These are phyloP conservation scores for Coniosporium uncinatum DNA, from an alignment of 2,329 filamentous ascomycete genomes.

Conservation along the genomic window DNA sequence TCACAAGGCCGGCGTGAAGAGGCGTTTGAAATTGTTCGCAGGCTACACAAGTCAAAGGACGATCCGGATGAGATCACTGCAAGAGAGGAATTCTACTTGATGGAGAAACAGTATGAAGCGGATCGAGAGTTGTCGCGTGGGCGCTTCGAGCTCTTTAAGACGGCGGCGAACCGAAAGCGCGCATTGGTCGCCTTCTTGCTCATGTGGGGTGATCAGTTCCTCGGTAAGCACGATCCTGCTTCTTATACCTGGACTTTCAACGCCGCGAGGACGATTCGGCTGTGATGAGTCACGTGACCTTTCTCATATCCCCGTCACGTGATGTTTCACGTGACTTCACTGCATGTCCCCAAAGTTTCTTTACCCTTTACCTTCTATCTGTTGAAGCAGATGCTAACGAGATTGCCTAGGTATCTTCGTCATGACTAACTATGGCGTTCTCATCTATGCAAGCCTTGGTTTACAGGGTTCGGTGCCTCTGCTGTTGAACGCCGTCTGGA, in stretches of 20 bases:
- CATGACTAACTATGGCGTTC: slow-evolving; percentile 20
- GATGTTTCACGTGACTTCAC: too few relatives aligned
- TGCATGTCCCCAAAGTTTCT: too few relatives aligned
- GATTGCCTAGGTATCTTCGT: too few relatives aligned
- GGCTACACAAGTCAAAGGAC: slow-evolving; percentile 33
- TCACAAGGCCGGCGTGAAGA: slow-evolving; percentile 34
- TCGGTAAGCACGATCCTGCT: too few relatives aligned
- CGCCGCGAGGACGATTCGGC: too few relatives aligned
- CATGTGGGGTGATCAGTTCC: slow-evolving; percentile 32
- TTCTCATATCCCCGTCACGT: too few relatives aligned
- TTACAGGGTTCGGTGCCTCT: slow-evolving; percentile 30
- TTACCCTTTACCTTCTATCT: too few relatives aligned
- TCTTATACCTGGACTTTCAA: too few relatives aligned
- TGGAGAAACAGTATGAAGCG: slow-evolving; percentile 36
- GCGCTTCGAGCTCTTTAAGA: slow-evolving; percentile 35
- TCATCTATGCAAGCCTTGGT: slow-evolving; percentile 29
- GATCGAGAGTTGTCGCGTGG: slow-evolving; percentile 23
- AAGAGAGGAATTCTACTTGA: slow-evolving; percentile 34
- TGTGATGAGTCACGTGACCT: too few relatives aligned
- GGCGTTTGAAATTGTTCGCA: slow-evolving; percentile 29
- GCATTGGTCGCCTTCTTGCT: slow-evolving; percentile 31
- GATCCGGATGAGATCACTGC: slow-evolving; percentile 29
- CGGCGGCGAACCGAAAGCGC: slow-evolving; percentile 29
- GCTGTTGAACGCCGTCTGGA: slow-evolving; percentile 12
- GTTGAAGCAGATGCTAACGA: too few relatives aligned